These are phyloP conservation scores for Ophiostoma montium DNA, from an alignment of 2,329 filamentous ascomycete genomes.

Conservation along the genomic window DNA sequence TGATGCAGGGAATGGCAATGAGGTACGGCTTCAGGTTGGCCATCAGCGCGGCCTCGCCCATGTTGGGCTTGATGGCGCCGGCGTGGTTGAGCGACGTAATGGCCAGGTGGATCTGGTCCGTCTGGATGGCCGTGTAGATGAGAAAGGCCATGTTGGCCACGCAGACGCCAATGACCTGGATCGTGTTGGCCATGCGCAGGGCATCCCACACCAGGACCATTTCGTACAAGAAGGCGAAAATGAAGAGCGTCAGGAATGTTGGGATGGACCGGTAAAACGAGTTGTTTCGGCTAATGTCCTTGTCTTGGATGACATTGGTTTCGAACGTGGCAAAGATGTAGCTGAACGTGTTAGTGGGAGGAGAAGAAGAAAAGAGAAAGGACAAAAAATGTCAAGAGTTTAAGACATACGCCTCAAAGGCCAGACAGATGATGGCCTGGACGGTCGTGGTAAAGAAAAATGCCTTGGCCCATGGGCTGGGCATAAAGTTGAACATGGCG, in stretches of 20 bases:
- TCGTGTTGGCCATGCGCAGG: slow-evolving; percentile 88
- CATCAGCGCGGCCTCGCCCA: slow-evolving; percentile 44
- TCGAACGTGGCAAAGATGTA: slow-evolving; percentile 89
- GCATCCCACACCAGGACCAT: slow-evolving; percentile 86
- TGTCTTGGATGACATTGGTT: slow-evolving; percentile 33
- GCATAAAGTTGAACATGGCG: slow-evolving; percentile 58
- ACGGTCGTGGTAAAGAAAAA: slow-evolving; percentile 62
- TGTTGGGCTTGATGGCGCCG: slow-evolving; percentile 16
- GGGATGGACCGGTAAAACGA: slow-evolving; percentile 63
- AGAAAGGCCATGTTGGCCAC: slow-evolving; percentile 83
- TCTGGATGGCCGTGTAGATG: slow-evolving; percentile 85
- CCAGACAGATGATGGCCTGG: slow-evolving; percentile 69
- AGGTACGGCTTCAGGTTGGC: slow-evolving; percentile 56
- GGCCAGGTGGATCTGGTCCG: slow-evolving; percentile 74
- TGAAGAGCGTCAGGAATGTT: slow-evolving; percentile 90
- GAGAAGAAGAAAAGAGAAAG: neutral
- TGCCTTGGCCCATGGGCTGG: slow-evolving; percentile 73
- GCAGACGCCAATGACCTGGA: slow-evolving; percentile 92
- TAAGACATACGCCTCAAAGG: slow-evolving; percentile 63
- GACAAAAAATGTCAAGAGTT: too few species aligned
- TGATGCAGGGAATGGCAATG: slow-evolving; percentile 71
- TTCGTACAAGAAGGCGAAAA: slow-evolving; percentile 92
- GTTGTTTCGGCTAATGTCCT: slow-evolving; percentile 30
- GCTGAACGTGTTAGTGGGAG: slow-evolving; percentile 28
- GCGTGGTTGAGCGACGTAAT: slow-evolving; percentile 44